A percentile compares a stretch with the other conserved stretches of the same genome.
Conservation (phyloP, 805 yeast genomes). For the Starmerella bombicola region DNA sequence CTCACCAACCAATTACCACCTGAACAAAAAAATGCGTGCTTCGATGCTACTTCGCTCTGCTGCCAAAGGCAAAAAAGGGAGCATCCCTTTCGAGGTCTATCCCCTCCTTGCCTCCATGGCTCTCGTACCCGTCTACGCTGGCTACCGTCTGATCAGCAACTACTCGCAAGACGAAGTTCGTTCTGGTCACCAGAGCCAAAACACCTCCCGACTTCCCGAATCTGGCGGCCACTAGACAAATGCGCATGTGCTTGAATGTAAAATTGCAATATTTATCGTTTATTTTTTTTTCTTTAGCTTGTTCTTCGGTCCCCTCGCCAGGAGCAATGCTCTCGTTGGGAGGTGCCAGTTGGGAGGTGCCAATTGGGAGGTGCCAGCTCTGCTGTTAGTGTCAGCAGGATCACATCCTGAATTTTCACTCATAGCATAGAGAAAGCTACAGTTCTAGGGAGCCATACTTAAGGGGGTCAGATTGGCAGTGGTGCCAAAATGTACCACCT, state of each 20-base stretch:
- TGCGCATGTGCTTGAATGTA: too few relatives aligned
- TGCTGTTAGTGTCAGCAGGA: too few relatives aligned
- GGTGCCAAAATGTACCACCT: constrained; percentile 77
- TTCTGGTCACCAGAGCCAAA: constrained; percentile 21
- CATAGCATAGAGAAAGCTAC: too few relatives aligned
- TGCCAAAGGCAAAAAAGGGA: constrained; percentile 9
- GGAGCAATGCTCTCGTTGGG: too few relatives aligned
- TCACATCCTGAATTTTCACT: too few relatives aligned
- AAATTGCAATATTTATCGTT: too few relatives aligned
- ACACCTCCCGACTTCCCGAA: constrained; percentile 21
- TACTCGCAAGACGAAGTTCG: constrained; percentile 21
- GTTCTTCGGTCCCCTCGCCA: too few relatives aligned
- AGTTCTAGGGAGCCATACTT: too few relatives aligned
- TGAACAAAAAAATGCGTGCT: constrained; percentile 19
- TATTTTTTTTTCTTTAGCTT: too few relatives aligned
- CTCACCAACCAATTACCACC: not conserved
- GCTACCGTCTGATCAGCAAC: constrained; percentile 20
- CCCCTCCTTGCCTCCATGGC: constrained; percentile 21
- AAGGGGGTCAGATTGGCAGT: too few relatives aligned
- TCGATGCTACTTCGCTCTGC: constrained; percentile 21
- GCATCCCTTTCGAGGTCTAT: constrained; percentile 21
- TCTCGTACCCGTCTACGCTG: constrained; percentile 17
- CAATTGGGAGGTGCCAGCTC: too few relatives aligned
- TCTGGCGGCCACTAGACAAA: constrained; percentile 13
- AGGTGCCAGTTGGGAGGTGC: too few relatives aligned